Evolutionary conservation across 345 rosid genomes (phyloP).

Genomic region (Sisymbrium irio): DNA sequence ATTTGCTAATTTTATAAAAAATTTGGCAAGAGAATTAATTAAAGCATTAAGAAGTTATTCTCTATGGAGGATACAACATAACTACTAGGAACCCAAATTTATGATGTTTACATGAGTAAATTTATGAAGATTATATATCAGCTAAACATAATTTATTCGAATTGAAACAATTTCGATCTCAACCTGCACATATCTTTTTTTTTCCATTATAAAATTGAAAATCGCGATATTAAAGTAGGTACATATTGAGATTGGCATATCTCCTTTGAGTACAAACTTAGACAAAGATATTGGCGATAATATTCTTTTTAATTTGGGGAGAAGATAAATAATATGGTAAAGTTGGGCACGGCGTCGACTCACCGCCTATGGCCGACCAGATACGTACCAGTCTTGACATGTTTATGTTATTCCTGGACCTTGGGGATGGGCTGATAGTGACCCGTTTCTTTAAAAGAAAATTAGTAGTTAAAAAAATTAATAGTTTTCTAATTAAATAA

Average conservation of each 20-base stretch:
- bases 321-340: background rate
- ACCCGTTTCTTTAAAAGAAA: background rate
- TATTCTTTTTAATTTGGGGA: background rate
- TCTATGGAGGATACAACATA: too few relatives aligned
- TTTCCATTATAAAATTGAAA: background rate
- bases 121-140: too few relatives aligned
- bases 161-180: background rate
- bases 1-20: too few relatives aligned
- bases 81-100: too few relatives aligned
- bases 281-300: background rate
- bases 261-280: background rate
- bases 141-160: background rate
- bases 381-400: conserved; percentile 10
- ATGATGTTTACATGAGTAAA: too few relatives aligned
- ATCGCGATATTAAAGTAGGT: background rate
- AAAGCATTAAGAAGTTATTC: too few relatives aligned
- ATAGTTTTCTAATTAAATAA: background rate
- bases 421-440: conserved; percentile 12
- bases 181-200: background rate
- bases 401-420: conserved; percentile 13
- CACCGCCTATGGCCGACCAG: conserved; percentile 35
- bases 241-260: background rate
- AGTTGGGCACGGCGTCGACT: conserved; percentile 31
- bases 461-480: background rate
- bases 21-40: too few relatives aligned